Evolutionary conservation across 306 rosid species (phyloP).

Genomic region (Argentina anserina): DNA sequence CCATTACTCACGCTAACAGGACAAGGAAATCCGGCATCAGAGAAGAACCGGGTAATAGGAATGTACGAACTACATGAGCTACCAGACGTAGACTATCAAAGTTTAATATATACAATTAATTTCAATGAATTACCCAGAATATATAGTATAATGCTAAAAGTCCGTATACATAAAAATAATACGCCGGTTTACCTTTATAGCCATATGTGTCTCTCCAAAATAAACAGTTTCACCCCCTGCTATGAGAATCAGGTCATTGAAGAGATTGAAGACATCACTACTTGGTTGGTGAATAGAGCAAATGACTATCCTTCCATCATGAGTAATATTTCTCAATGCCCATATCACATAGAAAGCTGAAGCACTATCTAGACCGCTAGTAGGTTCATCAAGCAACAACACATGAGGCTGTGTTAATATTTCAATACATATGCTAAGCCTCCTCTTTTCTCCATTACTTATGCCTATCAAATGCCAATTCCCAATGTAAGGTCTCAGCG

Average conservation of each 20-base stretch:
- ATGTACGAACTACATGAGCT: neutral
- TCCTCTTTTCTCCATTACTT: constrained; percentile 24
- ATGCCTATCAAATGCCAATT: constrained; percentile 36
- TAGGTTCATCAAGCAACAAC: constrained; percentile 31
- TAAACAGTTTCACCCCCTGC: constrained; percentile 28
- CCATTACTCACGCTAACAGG: too few relatives aligned
- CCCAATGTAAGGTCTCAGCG: constrained; percentile 20
- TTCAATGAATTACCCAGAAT: neutral
- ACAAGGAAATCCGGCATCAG: constrained; percentile 28
- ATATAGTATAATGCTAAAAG: neutral
- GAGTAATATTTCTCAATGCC: constrained; percentile 21
- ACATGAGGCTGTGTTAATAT: constrained; percentile 18
- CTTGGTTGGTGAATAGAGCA: constrained; percentile 30
- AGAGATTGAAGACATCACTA: constrained; percentile 22
- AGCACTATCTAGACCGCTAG: constrained; percentile 26
- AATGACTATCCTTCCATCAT: constrained; percentile 19
- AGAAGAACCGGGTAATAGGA: constrained; percentile 16
- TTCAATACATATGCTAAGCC: constrained; percentile 21
- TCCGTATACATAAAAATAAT: neutral
- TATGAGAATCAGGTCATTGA: constrained; percentile 20
- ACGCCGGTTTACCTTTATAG: constrained; percentile 14
- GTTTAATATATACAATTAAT: neutral
- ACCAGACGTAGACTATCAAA: neutral
- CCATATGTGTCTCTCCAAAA: constrained; percentile 27
- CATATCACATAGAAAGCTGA: constrained; percentile 29